Evolutionary conservation across 2,329 filamentous ascomycete species (phyloP).

Genomic region (Hymenoscyphus linearis): DNA sequence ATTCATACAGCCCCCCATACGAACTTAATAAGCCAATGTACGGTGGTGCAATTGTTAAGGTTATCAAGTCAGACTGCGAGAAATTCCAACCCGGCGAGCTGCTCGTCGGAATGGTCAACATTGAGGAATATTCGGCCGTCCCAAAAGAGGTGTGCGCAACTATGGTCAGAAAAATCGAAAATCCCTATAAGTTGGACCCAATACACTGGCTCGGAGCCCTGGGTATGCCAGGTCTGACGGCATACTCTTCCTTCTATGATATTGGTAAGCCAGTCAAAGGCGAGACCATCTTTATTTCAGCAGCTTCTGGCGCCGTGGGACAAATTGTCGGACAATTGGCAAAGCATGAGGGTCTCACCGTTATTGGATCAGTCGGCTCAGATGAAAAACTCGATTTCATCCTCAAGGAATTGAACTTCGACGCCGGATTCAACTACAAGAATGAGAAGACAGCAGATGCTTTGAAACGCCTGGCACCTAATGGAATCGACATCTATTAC

Average conservation of each 20-base stretch:
- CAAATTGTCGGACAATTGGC: slow-evolving; percentile 73
- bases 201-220: slow-evolving; percentile 69
- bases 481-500: slow-evolving; percentile 76
- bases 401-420: slow-evolving; percentile 66
- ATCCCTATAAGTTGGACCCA: slow-evolving; percentile 62
- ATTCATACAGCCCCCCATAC: slow-evolving; percentile 65
- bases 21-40: slow-evolving; percentile 56
- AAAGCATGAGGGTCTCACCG: slow-evolving; percentile 68
- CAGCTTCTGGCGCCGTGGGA: slow-evolving; percentile 70
- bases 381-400: slow-evolving; percentile 72
- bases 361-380: slow-evolving; percentile 71
- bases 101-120: slow-evolving; percentile 50
- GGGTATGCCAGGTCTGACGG: slow-evolving; percentile 74
- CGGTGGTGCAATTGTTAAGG: slow-evolving; percentile 59
- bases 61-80: slow-evolving; percentile 62
- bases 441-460: slow-evolving; percentile 62
- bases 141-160: slow-evolving; percentile 36
- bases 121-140: slow-evolving; percentile 63
- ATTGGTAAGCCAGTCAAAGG: slow-evolving; percentile 72
- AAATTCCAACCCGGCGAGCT: slow-evolving; percentile 65
- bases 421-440: slow-evolving; percentile 77
- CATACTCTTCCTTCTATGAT: slow-evolving; percentile 68
- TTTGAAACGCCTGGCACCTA: slow-evolving; percentile 59
- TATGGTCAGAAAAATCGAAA: slow-evolving; percentile 53
- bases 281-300: slow-evolving; percentile 73